Percentiles rank a stretch among this genome's conserved stretches.
Conservation (phyloP, 163 green algal species). For the Coccomyxa subellipsoidea region DNA sequence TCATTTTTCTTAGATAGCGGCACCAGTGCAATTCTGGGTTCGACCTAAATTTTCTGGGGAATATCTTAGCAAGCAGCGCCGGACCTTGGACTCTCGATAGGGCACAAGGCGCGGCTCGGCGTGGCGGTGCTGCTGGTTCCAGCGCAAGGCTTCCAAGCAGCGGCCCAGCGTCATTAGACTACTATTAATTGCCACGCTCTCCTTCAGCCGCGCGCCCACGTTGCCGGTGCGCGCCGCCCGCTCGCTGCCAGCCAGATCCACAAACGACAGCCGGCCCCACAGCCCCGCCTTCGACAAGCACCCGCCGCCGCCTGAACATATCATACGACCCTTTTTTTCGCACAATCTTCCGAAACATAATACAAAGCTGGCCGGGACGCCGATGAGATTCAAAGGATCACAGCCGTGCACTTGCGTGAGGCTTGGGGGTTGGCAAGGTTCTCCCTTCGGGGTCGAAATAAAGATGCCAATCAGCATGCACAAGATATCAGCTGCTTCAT, state of each 20-base stretch:
- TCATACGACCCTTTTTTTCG: no score
- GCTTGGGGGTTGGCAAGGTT: no score
- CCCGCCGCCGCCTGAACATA: not conserved
- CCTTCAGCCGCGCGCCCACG: constrained; percentile 65
- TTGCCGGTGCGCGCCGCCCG: constrained; percentile 68
- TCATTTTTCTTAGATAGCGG: no score
- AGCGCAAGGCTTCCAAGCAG: constrained; percentile 74
- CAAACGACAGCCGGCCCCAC: constrained; percentile 60
- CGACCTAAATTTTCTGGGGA: no score
- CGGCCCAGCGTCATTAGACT: constrained; percentile 75
- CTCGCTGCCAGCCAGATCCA: constrained; percentile 79
- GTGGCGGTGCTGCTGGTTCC: constrained; percentile 66
- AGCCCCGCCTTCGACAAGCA: constrained; percentile 5
- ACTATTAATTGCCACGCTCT: constrained; percentile 81
- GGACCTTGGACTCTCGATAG: constrained; percentile 63
- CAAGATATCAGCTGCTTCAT: no score
- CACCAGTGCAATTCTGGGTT: no score
- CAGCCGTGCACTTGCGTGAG: no score
- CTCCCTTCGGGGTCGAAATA: no score
- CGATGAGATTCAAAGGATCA: no score
- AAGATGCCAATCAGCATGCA: no score
- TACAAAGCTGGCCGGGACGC: no score
- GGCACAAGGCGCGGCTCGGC: constrained; percentile 47
- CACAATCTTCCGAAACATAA: no score
- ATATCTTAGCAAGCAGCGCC: not conserved